These are phyloP conservation scores for Plasmopara muralis DNA, from an alignment of 352 stramenopile species.

Conservation along the genomic window DNA sequence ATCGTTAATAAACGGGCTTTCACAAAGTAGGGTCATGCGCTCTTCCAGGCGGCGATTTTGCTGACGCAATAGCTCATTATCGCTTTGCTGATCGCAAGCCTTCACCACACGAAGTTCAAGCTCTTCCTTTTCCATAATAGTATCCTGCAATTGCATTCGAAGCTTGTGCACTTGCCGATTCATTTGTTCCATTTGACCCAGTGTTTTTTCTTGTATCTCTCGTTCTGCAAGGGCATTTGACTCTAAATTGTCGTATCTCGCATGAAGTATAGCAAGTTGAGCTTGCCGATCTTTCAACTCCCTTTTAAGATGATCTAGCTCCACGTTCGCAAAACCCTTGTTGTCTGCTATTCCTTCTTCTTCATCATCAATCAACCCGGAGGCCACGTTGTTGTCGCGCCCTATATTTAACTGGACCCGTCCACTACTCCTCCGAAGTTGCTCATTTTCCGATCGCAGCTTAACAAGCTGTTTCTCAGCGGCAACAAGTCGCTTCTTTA, in stretches of 20 bases:
- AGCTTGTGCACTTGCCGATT: constrained; percentile 89
- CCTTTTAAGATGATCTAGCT: constrained; percentile 54
- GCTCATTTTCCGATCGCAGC: constrained; percentile 64
- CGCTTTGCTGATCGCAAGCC: constrained; percentile 70
- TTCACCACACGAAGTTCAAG: constrained; percentile 56
- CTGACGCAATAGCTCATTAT: constrained; percentile 61
- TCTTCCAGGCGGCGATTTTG: constrained; percentile 87
- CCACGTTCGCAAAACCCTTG: constrained; percentile 16
- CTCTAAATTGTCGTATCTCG: constrained; percentile 86
- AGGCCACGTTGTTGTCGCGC: constrained; percentile 34
- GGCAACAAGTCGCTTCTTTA: constrained; percentile 65
- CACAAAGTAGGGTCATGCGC: constrained; percentile 85
- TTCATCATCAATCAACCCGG: constrained; percentile 26
- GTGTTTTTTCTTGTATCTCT: constrained; percentile 87
- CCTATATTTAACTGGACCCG: constrained; percentile 7
- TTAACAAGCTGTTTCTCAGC: constrained; percentile 67
- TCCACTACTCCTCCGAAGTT: constrained; percentile 25
- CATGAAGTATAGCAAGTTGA: constrained; percentile 79
- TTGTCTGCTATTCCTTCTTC: constrained; percentile 6
- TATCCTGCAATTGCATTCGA: constrained; percentile 73
- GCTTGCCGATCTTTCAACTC: constrained; percentile 79
- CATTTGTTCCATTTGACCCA: constrained; percentile 86
- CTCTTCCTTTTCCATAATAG: constrained; percentile 72
- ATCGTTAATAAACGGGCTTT: constrained; percentile 91
- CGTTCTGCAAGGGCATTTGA: constrained; percentile 68